These are phyloP conservation scores for Diplosphaera chodatii DNA, from an alignment of 139 green algal genomes.

Conservation along the genomic window DNA sequence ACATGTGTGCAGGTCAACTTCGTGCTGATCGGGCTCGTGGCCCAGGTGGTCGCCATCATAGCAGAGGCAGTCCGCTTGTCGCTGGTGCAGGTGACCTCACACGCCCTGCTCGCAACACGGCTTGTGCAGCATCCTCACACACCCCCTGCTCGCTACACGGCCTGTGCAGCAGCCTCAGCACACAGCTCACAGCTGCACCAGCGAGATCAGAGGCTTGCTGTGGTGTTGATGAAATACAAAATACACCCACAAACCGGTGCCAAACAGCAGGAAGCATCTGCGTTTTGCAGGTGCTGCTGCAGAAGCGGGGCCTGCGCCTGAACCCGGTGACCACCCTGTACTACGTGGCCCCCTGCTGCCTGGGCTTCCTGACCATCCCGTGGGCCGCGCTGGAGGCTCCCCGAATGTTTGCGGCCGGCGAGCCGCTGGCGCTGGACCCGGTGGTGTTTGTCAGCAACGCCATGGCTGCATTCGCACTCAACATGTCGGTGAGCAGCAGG, in stretches of 20 bases:
- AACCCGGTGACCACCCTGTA: conserved; percentile 85
- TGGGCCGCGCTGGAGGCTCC: conserved; percentile 25
- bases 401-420: conserved; percentile 12
- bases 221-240: too few relatives aligned
- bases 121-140: too few relatives aligned
- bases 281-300: conserved; percentile 67
- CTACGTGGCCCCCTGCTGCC: conserved; percentile 61
- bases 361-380: conserved; percentile 25
- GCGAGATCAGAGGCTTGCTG: too few relatives aligned
- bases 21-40: conserved; percentile 69
- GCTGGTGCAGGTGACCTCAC: conserved; percentile 74
- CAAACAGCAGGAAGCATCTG: neutral
- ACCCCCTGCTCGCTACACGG: too few relatives aligned
- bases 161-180: too few relatives aligned
- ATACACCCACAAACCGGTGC: too few relatives aligned
- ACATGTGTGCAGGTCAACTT: conserved; percentile 70
- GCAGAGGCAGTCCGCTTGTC: conserved; percentile 65
- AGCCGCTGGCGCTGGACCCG: conserved; percentile 51
- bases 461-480: conserved; percentile 72
- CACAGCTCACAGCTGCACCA: too few relatives aligned
- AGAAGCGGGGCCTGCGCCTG: conserved; percentile 72
- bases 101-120: too few relatives aligned
- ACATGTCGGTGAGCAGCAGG: conserved; percentile 27
- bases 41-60: conserved; percentile 80
- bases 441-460: conserved; percentile 85